Percentiles rank a stretch among this genome's conserved stretches.
phyloP scores from a whole-genome alignment of 2,329 filamentous ascomycete species.

The Dactylellina leptospora region DNA sequence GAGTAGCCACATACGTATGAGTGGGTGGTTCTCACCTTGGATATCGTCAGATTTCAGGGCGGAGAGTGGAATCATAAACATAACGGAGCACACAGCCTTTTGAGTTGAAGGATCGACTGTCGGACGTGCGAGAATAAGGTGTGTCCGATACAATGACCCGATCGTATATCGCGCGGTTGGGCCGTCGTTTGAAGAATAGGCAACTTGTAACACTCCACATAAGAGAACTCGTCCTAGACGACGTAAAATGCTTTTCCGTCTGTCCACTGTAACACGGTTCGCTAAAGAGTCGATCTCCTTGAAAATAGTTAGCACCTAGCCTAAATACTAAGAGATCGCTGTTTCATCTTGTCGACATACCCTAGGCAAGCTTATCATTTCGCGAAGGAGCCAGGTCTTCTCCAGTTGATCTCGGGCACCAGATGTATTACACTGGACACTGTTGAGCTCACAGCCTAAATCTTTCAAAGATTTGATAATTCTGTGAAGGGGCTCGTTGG shows the following conservation, averaged over 20 bases:
- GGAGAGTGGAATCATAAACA: conserved; percentile 50
- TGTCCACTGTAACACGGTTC: conserved; percentile 33
- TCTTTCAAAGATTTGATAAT: conserved; percentile 45
- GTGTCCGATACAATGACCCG: conserved; percentile 40
- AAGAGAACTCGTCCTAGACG: conserved; percentile 37
- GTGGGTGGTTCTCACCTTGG: conserved; percentile 17
- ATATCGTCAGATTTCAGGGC: conserved; percentile 48
- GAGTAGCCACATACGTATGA: not conserved
- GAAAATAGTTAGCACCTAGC: not conserved
- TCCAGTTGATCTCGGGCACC: conserved; percentile 42
- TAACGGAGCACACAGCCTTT: conserved; percentile 47
- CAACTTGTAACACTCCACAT: conserved; percentile 46
- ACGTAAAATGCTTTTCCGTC: conserved; percentile 39
- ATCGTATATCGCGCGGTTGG: conserved; percentile 45
- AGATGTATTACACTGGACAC: conserved; percentile 39
- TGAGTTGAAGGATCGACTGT: conserved; percentile 50
- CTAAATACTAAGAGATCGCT: not conserved
- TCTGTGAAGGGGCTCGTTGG: conserved; percentile 46
- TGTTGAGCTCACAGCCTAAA: conserved; percentile 43
- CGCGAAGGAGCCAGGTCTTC: conserved; percentile 47
- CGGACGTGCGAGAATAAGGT: conserved; percentile 42
- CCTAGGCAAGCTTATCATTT: conserved; percentile 43
- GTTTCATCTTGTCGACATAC: conserved; percentile 14
- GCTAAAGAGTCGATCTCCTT: conserved; percentile 46
- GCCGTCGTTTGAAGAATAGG: conserved; percentile 36